phyloP scores from a whole-genome alignment of 805 yeast species.

The Ogataea naganishii region DNA sequence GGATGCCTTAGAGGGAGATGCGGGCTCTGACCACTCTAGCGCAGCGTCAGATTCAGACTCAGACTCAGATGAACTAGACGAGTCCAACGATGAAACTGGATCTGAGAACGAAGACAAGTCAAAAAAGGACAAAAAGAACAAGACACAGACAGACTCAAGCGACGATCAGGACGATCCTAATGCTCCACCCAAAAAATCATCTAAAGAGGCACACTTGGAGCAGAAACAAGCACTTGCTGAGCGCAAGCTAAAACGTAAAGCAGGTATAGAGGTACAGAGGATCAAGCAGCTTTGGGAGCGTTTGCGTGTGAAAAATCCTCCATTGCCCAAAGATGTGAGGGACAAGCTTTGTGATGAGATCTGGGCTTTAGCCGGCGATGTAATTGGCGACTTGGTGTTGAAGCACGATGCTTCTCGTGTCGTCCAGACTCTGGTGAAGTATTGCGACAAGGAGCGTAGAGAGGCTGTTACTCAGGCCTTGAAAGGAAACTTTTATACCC shows the following conservation, averaged over 20 bases:
- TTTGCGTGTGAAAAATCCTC: slow-evolving; percentile 76
- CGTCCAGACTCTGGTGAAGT: slow-evolving; percentile 87
- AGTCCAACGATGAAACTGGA: slow-evolving; percentile 14
- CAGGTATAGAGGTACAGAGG: slow-evolving; percentile 79
- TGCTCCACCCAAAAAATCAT: slow-evolving; percentile 32
- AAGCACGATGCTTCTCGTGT: slow-evolving; percentile 97
- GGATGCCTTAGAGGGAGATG: slow-evolving; percentile 10
- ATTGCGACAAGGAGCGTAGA: slow-evolving; percentile 73
- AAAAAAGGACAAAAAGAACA: slow-evolving; percentile 20
- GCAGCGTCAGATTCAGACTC: too few species aligned
- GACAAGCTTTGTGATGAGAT: slow-evolving; percentile 73
- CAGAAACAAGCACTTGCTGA: slow-evolving; percentile 72
- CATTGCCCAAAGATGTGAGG: slow-evolving; percentile 68
- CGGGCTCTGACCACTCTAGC: not conserved
- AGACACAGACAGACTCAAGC: slow-evolving; percentile 16
- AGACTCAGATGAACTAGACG: slow-evolving; percentile 21
- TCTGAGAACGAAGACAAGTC: slow-evolving; percentile 18
- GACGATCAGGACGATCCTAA: slow-evolving; percentile 22
- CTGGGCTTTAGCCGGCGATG: slow-evolving; percentile 75
- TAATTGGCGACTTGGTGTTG: slow-evolving; percentile 74
- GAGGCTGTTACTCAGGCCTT: slow-evolving; percentile 57
- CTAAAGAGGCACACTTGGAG: slow-evolving; percentile 70
- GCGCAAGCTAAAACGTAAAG: slow-evolving; percentile 77
- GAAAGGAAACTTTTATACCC: slow-evolving; percentile 66
- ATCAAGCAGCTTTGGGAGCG: slow-evolving; percentile 89